These are phyloP conservation scores for Thalassiosira hispida DNA, from an alignment of 352 stramenopile genomes.

Conservation along the genomic window DNA sequence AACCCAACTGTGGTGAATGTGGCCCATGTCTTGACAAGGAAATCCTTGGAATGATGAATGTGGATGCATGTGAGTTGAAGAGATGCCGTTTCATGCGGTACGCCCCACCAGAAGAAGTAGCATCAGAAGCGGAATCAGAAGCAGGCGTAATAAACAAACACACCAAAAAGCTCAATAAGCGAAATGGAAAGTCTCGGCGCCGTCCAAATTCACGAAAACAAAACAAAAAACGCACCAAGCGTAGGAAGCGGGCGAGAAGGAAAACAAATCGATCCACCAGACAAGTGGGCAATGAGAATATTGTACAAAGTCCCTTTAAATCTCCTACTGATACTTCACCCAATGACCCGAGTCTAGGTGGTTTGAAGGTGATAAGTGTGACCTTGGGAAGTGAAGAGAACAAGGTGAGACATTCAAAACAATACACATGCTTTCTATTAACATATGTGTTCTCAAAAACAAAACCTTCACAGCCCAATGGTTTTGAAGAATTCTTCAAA, in stretches of 20 bases:
- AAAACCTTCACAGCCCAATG: neutral
- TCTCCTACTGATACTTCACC: neutral
- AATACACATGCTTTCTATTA: no score
- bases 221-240: neutral
- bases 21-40: neutral
- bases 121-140: no score
- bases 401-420: constrained; percentile 5
- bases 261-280: neutral
- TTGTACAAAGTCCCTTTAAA: constrained; percentile 13
- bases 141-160: no score
- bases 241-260: neutral
- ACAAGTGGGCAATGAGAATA: neutral
- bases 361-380: constrained; percentile 14
- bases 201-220: neutral
- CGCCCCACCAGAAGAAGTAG: neutral
- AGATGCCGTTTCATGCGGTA: neutral
- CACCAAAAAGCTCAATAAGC: neutral
- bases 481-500: constrained; percentile 12
- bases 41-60: neutral
- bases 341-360: neutral
- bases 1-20: neutral
- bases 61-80: neutral
- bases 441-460: neutral
- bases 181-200: neutral
- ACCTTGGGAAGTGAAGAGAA: constrained; percentile 16